phyloP scores from a whole-genome alignment of 176 grass and related monocot genomes.

The Triticum urartu region DNA sequence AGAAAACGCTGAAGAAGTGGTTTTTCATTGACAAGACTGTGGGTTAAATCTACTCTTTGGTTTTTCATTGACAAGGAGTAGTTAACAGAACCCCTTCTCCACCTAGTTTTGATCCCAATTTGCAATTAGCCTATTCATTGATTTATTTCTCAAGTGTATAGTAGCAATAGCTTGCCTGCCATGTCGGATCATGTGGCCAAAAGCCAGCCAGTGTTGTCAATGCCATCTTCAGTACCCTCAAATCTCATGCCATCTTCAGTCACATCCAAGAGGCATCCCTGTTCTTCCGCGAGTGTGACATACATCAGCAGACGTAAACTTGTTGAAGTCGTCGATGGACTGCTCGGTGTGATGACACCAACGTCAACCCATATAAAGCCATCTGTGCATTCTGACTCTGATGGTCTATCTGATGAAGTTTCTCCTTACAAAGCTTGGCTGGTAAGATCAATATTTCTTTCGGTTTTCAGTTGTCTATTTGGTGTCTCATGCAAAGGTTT shows the following conservation, averaged over 20 bases:
- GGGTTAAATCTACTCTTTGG: constrained; percentile 48
- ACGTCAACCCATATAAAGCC: constrained; percentile 40
- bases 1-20: constrained; percentile 71
- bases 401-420: constrained; percentile 25
- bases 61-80: constrained; percentile 68
- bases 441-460: constrained; percentile 34
- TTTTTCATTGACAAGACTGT: constrained; percentile 73
- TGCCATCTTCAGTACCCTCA: constrained; percentile 13
- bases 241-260: constrained; percentile 36
- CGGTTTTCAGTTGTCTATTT: neutral
- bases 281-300: constrained; percentile 33
- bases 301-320: constrained; percentile 38
- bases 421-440: constrained; percentile 22
- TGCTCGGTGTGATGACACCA: constrained; percentile 47
- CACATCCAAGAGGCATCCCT: constrained; percentile 23
- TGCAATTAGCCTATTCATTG: constrained; percentile 1
- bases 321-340: constrained; percentile 46
- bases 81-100: neutral
- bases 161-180: constrained; percentile 37
- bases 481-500: neutral
- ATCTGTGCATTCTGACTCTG: constrained; percentile 13
- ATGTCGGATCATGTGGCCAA: constrained; percentile 42
- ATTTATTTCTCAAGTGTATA: constrained; percentile 34
- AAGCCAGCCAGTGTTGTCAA: constrained; percentile 27
- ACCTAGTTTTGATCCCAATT: neutral